These are phyloP conservation scores for Ganoderma resinaceum DNA, from an alignment of 1,284 basidiomycete genomes.

Conservation along the genomic window DNA sequence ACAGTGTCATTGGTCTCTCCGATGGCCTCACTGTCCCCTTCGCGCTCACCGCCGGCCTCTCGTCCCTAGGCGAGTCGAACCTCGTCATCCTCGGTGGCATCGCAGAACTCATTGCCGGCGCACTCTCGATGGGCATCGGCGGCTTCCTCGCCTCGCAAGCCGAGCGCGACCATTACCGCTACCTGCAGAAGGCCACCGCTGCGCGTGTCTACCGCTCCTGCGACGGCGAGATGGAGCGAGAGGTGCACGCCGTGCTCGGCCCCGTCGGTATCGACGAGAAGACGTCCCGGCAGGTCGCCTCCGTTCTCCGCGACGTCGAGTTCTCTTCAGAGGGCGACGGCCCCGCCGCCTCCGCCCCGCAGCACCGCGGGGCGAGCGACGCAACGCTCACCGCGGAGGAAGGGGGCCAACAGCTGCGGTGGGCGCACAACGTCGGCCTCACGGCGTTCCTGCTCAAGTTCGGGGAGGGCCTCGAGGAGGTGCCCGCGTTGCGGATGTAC, in stretches of 20 bases:
- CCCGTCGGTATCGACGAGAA: conserved; percentile 89
- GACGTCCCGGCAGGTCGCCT: conserved; percentile 82
- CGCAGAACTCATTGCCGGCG: conserved; percentile 94
- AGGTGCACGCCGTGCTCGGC: conserved; percentile 88
- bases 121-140: conserved; percentile 97
- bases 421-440: conserved; percentile 80
- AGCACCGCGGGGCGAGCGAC: conserved; percentile 36
- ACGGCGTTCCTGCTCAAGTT: conserved; percentile 95
- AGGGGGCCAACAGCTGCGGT: conserved; percentile 50
- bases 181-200: conserved; percentile 75
- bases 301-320: conserved; percentile 76
- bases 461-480: conserved; percentile 89
- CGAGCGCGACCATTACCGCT: conserved; percentile 94
- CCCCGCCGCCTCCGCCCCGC: conserved; percentile 18
- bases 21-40: conserved; percentile 97
- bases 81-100: conserved; percentile 92
- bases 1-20: conserved; percentile 92
- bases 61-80: conserved; percentile 87
- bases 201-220: conserved; percentile 90
- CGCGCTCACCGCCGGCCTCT: conserved; percentile 89
- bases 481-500: conserved; percentile 56
- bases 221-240: conserved; percentile 94
- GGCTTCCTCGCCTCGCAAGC: conserved; percentile 97
- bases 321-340: conserved; percentile 42
- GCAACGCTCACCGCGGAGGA: conserved; percentile 53